Base-by-base conservation (phyloP, 2,329 filamentous ascomycete species). In the Sclerotinia trifoliorum region DNA sequence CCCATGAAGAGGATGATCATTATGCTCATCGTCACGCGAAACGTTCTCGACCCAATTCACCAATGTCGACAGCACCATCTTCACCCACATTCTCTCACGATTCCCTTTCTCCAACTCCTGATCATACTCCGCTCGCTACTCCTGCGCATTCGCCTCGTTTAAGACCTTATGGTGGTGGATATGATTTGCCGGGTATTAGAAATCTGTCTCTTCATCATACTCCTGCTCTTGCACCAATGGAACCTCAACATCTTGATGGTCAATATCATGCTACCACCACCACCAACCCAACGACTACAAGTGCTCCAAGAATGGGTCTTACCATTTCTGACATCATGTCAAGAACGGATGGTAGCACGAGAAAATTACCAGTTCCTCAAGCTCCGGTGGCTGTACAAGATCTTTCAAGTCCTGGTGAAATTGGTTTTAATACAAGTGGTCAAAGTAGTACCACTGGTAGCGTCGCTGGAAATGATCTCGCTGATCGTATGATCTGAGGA, bases 101-200 rank as follows among this genome's bases (percentile, higher is more conserved):
- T 80, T 97, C 94, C 15, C 86, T 94, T 58, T 98, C 94, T 13
- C 95, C 94, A 5, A 99, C 94, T 1, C 95, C 94, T 15, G 94
- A 98, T 77, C 94, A 97, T 82, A 98, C 95, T n/a, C 94, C 94
- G n/a, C 88, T 98, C 67, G 94, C 94, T 39, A 99, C 94, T 6
- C 94, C 94, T 5, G 94, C 94, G 55, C 95, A 98, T 80, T 97
- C 94, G 24, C 95, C 95, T 64, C 92, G 95, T 55, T 84, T 99
- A 73, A 87, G 94, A 70, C 84, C 98, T 74, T 83, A 85, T 67
- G 83, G 85, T 71, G 84, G 83, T 73, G 88, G 90, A 73, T 85
- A 94, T 74, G 94, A 97, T 79, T 84, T 98, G 66, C 94, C 95
- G 44, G 93, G 92, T 55, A 88, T 99, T 74, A 90, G 95, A 71